phyloP scores from a whole-genome alignment of 768 basidiomycete species.

The Pleurotus eryngii region DNA sequence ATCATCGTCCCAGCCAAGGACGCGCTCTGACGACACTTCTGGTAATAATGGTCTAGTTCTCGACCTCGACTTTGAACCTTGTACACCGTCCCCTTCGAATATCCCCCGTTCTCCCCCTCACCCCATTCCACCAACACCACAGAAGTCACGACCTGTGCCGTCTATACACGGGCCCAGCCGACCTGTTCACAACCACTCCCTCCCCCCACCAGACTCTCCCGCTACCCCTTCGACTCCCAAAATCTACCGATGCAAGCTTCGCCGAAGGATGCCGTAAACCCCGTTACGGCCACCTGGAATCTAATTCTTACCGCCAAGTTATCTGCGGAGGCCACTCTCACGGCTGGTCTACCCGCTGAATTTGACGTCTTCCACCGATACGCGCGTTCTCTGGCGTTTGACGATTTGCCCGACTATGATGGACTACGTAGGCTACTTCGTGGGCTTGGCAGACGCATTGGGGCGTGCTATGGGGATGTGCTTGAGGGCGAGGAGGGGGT shows the following conservation, averaged over 20 bases:
- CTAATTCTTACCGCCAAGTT: slow-evolving; percentile 73
- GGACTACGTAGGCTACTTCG: slow-evolving; percentile 75
- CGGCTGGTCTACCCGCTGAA: slow-evolving; percentile 74
- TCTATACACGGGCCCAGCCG: slow-evolving; percentile 20
- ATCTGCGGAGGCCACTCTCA: slow-evolving; percentile 61
- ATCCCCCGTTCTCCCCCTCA: slow-evolving; percentile 5
- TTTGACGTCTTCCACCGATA: slow-evolving; percentile 73
- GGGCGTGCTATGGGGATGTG: slow-evolving; percentile 50
- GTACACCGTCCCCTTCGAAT: slow-evolving; percentile 1
- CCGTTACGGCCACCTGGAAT: slow-evolving; percentile 72
- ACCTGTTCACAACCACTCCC: slow-evolving; percentile 14
- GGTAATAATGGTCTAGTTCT: not conserved
- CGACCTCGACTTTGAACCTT: slow-evolving; percentile 7
- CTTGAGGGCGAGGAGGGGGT: slow-evolving; percentile 9
- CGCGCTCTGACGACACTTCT: not conserved
- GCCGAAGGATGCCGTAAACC: slow-evolving; percentile 26
- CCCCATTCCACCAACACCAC: slow-evolving; percentile 13
- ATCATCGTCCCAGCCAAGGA: not conserved
- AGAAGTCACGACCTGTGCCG: slow-evolving; percentile 4
- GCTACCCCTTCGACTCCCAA: slow-evolving; percentile 24
- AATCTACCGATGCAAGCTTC: not conserved
- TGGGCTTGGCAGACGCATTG: slow-evolving; percentile 51
- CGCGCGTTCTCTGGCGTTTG: slow-evolving; percentile 78
- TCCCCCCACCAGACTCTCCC: slow-evolving; percentile 9
- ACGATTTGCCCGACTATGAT: slow-evolving; percentile 86